phyloP scores from a whole-genome alignment of 345 rosid genomes.

The Litchi chinensis region DNA sequence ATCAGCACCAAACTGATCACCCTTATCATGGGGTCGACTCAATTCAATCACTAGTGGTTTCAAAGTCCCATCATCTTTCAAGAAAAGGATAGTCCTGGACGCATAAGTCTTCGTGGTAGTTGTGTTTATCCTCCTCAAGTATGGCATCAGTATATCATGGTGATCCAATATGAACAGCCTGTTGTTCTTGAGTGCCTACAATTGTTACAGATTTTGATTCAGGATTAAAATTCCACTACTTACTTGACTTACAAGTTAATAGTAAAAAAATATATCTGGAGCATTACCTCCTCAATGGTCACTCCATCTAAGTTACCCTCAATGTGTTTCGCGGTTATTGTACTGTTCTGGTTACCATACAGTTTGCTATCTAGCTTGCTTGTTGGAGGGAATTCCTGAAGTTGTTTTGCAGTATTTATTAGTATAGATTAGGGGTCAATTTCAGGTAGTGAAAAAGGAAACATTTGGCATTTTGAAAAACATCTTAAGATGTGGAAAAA shows the following conservation, averaged over 20 bases:
- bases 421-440: neutral
- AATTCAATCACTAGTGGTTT: constrained; percentile 83
- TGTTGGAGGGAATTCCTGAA: constrained; percentile 71
- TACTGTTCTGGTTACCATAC: constrained; percentile 62
- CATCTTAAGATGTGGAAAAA: neutral
- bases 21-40: constrained; percentile 74
- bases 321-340: constrained; percentile 51
- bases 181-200: constrained; percentile 58
- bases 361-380: constrained; percentile 58
- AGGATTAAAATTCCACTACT: neutral
- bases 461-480: neutral
- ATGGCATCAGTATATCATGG: constrained; percentile 81
- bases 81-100: constrained; percentile 69
- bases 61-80: constrained; percentile 76
- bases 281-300: constrained; percentile 55
- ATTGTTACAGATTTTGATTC: neutral
- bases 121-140: constrained; percentile 60
- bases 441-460: neutral
- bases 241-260: neutral
- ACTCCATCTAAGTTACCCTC: constrained; percentile 52
- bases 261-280: neutral
- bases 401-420: constrained; percentile 1
- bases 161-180: constrained; percentile 78
- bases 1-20: constrained; percentile 58
- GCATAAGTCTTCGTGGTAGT: constrained; percentile 73